Percentiles rank a stretch among this genome's conserved stretches.
Conservation (phyloP, 176 grass and related monocot species). For the Cymbopogon citratus region DNA sequence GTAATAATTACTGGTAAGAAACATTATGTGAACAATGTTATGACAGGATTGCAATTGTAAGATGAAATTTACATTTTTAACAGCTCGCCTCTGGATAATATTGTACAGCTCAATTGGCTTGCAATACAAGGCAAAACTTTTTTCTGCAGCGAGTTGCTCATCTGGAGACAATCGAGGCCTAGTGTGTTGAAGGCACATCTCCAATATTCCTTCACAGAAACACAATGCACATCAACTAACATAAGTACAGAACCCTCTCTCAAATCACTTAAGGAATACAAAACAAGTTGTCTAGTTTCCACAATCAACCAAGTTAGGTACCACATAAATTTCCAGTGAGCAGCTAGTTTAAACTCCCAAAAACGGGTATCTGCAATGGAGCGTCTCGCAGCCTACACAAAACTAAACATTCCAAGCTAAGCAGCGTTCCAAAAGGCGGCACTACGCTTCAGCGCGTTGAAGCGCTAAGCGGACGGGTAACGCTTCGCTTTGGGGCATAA, state of each 20-base stretch:
- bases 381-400: neutral
- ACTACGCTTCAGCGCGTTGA: too few species aligned
- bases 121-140: slow-evolving; percentile 91
- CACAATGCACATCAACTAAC: slow-evolving; percentile 21
- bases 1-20: slow-evolving; percentile 4
- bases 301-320: neutral
- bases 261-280: slow-evolving; percentile 2
- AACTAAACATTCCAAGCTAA: neutral
- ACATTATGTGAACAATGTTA: neutral
- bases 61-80: slow-evolving; percentile 62
- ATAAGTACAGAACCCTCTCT: neutral
- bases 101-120: slow-evolving; percentile 97
- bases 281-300: neutral
- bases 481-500: too few species aligned
- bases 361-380: neutral
- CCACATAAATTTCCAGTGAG: neutral
- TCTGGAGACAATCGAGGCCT: slow-evolving; percentile 56
- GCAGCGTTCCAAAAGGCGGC: neutral
- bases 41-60: neutral
- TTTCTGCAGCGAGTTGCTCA: slow-evolving; percentile 82
- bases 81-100: slow-evolving; percentile 75
- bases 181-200: slow-evolving; percentile 83
- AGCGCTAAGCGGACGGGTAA: too few species aligned
- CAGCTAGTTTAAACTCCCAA: neutral
- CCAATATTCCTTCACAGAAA: slow-evolving; percentile 31